Evolutionary conservation across 148 eudicot genomes (phyloP).

Genomic region (Rhododendron kiyosumense): DNA sequence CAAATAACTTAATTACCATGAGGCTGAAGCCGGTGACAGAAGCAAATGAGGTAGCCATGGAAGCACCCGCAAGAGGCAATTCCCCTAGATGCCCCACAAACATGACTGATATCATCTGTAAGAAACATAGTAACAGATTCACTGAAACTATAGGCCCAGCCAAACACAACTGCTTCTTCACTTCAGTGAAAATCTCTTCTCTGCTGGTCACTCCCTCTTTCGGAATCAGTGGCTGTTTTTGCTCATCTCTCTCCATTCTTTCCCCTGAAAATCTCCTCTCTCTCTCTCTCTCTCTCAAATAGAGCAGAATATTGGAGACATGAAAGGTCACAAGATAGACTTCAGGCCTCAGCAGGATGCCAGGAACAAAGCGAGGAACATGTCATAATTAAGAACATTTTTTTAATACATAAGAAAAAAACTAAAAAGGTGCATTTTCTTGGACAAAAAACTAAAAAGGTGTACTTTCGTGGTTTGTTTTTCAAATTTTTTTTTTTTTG

Average conservation of each 20-base stretch:
- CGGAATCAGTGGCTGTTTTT: neutral
- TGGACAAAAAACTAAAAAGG: too few species aligned
- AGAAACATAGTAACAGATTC: constrained; percentile 18
- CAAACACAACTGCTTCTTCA: constrained; percentile 22
- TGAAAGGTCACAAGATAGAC: neutral
- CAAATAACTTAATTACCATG: constrained; percentile 16
- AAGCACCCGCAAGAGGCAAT: constrained; percentile 38
- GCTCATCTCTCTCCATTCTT: neutral
- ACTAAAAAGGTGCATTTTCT: too few species aligned
- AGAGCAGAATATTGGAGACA: neutral
- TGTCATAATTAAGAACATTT: too few species aligned
- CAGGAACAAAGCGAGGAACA: too few species aligned
- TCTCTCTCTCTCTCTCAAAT: neutral
- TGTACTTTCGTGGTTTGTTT: too few species aligned
- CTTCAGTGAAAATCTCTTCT: constrained; percentile 9
- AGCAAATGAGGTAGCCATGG: constrained; percentile 39
- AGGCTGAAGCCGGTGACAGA: constrained; percentile 33
- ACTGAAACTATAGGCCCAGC: constrained; percentile 35
- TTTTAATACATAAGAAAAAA: too few species aligned
- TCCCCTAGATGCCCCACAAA: constrained; percentile 43
- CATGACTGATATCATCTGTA: constrained; percentile 34
- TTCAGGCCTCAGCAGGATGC: neutral
- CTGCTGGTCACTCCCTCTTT: neutral
- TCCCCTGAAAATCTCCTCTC: neutral
- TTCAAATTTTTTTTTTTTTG: too few species aligned